These are phyloP conservation scores for Hirschioporus abietinus DNA, from an alignment of 768 basidiomycete species.

Conservation along the genomic window DNA sequence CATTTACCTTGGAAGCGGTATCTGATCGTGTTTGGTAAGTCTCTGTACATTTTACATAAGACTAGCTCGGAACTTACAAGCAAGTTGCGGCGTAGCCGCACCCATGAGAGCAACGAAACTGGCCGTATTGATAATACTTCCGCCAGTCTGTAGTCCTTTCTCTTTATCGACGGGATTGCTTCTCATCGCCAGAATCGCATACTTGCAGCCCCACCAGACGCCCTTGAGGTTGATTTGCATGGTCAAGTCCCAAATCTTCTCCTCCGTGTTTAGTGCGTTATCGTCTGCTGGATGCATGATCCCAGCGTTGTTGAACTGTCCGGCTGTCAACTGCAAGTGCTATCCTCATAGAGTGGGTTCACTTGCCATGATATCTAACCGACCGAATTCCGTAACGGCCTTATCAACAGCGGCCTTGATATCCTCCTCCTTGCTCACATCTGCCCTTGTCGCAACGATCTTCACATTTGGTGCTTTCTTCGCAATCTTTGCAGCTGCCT, in stretches of 20 bases:
- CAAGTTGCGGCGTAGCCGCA: conserved; percentile 97
- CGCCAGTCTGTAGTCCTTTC: conserved; percentile 69
- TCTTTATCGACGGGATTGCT: conserved; percentile 78
- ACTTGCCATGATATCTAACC: conserved; percentile 89
- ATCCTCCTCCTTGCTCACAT: conserved; percentile 86
- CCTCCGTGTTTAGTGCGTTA: conserved; percentile 93
- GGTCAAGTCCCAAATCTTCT: conserved; percentile 91
- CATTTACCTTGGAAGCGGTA: conserved; percentile 82
- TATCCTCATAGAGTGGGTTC: neutral
- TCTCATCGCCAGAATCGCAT: conserved; percentile 96
- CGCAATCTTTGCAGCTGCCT: conserved; percentile 55
- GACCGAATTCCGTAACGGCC: conserved; percentile 82
- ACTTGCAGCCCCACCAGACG: conserved; percentile 99
- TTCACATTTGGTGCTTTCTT: conserved; percentile 65
- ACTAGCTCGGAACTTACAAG: conserved; percentile 60
- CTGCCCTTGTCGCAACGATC: conserved; percentile 66
- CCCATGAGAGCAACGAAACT: conserved; percentile 95
- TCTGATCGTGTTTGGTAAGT: conserved; percentile 39
- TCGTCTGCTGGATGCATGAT: conserved; percentile 98
- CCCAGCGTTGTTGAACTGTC: conserved; percentile 96
- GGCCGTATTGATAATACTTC: conserved; percentile 97
- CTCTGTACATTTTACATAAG: neutral
- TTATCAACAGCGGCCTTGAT: conserved; percentile 76
- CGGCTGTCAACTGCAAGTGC: conserved; percentile 1
- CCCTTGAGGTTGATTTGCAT: conserved; percentile 97